These are phyloP conservation scores for Microcos paniculata DNA, from an alignment of 345 rosid genomes.

Conservation along the genomic window DNA sequence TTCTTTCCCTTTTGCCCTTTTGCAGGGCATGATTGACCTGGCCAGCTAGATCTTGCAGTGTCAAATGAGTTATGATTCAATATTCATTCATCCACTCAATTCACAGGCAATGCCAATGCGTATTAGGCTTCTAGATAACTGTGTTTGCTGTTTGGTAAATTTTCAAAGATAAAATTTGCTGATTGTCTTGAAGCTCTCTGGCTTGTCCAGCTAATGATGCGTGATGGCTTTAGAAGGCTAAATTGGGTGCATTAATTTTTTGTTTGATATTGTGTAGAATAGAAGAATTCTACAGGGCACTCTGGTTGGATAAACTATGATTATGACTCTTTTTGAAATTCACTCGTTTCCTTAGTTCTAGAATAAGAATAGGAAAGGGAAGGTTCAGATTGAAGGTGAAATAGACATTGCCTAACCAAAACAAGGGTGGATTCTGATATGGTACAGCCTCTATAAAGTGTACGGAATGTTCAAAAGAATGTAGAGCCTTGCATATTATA, in stretches of 20 bases:
- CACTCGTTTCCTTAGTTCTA: not conserved
- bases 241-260: too few species aligned
- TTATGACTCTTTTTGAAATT: not conserved
- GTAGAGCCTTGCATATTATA: conserved; percentile 27
- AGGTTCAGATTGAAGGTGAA: not conserved
- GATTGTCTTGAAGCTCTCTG: too few species aligned
- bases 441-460: conserved; percentile 30
- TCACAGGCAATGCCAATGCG: not conserved
- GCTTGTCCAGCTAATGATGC: too few species aligned
- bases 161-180: too few species aligned
- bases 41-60: conserved; percentile 20
- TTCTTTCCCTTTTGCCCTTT: not conserved
- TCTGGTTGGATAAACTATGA: not conserved
- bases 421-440: conserved; percentile 19
- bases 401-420: conserved; percentile 9
- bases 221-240: too few species aligned
- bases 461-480: conserved; percentile 35
- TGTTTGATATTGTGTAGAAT: too few species aligned
- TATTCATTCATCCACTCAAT: conserved; percentile 7
- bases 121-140: not conserved
- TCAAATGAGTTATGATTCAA: conserved; percentile 5
- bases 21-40: conserved; percentile 16
- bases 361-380: not conserved
- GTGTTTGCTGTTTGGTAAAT: not conserved
- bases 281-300: too few species aligned